phyloP scores from a whole-genome alignment of 352 stramenopile species.

The Blastocystis sp. region DNA sequence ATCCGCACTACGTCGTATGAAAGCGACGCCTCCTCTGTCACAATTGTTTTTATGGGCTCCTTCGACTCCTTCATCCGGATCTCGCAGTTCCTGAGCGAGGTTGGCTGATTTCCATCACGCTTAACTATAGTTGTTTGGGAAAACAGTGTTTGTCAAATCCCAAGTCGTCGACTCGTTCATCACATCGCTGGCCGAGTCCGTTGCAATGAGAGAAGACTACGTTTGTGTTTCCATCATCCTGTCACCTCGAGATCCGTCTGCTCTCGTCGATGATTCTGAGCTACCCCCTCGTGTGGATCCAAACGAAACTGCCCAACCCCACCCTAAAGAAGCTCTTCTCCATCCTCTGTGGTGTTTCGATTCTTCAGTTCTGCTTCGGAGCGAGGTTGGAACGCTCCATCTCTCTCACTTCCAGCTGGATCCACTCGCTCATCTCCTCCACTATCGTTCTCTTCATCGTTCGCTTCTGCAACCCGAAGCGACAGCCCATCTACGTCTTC shows the following conservation, averaged over 20 bases:
- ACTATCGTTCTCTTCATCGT: not conserved
- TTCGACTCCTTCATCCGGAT: not conserved
- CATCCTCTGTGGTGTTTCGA: not conserved
- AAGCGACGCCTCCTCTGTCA: not conserved
- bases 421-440: not conserved
- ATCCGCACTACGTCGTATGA: not conserved
- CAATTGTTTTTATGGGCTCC: not conserved
- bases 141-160: not conserved
- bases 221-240: not conserved
- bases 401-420: not conserved
- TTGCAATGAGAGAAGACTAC: not conserved
- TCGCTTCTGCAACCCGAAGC: not conserved
- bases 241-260: not conserved
- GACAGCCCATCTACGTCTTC: not conserved
- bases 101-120: not conserved
- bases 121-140: not conserved
- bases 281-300: constrained; percentile 2
- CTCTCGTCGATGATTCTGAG: not conserved
- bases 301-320: not conserved
- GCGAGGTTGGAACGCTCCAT: not conserved
- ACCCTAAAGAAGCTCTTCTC: constrained; percentile 5
- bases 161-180: not conserved
- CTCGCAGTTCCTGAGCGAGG: not conserved
- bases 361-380: constrained; percentile 39
- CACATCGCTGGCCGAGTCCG: not conserved